Percentiles rank a stretch among this genome's conserved stretches.
Evolutionary conservation across 805 yeast species (phyloP).

Genomic region (Pichia manshurica): DNA sequence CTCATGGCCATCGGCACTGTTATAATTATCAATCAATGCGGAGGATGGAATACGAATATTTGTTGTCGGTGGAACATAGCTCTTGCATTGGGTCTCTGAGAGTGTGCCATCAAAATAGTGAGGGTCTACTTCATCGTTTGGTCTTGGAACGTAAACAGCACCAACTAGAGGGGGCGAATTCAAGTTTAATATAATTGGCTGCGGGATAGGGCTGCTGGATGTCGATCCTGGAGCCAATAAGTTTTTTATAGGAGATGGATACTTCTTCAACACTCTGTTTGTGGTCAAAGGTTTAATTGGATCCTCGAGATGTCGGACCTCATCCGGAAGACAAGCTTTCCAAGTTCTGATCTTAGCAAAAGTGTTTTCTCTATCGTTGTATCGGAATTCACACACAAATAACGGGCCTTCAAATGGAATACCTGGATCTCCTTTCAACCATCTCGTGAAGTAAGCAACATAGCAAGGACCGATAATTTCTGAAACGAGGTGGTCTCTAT

Average conservation of each 20-base stretch:
- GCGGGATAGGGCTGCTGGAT: slow-evolving; percentile 70
- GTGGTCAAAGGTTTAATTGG: slow-evolving; percentile 62
- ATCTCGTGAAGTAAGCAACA: slow-evolving; percentile 90
- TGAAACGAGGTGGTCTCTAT: slow-evolving; percentile 84
- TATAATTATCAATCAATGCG: slow-evolving; percentile 11
- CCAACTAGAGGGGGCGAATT: slow-evolving; percentile 95
- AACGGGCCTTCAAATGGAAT: slow-evolving; percentile 74
- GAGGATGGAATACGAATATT: slow-evolving; percentile 24
- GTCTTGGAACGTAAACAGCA: slow-evolving; percentile 75
- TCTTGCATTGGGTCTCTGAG: slow-evolving; percentile 24
- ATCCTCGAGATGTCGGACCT: slow-evolving; percentile 81
- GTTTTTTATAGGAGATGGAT: slow-evolving; percentile 79
- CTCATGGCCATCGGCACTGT: not conserved
- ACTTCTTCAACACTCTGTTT: slow-evolving; percentile 63
- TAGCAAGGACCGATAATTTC: slow-evolving; percentile 92
- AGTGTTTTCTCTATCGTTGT: slow-evolving; percentile 82
- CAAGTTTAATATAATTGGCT: slow-evolving; percentile 72
- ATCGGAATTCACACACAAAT: slow-evolving; percentile 91
- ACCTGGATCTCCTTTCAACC: slow-evolving; percentile 90
- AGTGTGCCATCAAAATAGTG: slow-evolving; percentile 43
- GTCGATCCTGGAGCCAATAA: slow-evolving; percentile 71
- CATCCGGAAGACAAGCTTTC: slow-evolving; percentile 98
- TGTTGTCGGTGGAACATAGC: slow-evolving; percentile 29
- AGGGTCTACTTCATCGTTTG: slow-evolving; percentile 72
- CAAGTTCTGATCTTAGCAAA: slow-evolving; percentile 96